Conservation (phyloP, 805 yeast genomes). For the Yueomyces sp. region DNA sequence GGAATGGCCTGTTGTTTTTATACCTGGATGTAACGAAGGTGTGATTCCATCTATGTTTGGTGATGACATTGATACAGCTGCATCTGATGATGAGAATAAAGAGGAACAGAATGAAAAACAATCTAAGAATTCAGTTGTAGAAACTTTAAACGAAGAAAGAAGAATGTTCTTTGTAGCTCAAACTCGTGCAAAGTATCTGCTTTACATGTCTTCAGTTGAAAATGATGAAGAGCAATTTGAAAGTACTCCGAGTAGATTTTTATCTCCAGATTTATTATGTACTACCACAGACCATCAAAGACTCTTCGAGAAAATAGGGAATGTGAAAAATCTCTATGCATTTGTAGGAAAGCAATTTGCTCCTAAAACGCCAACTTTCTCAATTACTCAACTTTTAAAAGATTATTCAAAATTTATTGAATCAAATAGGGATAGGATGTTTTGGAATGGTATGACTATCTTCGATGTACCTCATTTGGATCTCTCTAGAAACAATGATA, state of each 20-base stretch:
- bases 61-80: slow-evolving; percentile 12
- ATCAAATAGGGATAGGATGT: slow-evolving; percentile 15
- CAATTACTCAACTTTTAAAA: slow-evolving; percentile 11
- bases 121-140: slow-evolving; percentile 4
- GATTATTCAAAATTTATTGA: slow-evolving; percentile 19
- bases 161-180: slow-evolving; percentile 79
- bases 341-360: slow-evolving; percentile 7
- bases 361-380: slow-evolving; percentile 5
- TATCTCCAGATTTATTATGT: slow-evolving; percentile 14
- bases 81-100: slow-evolving; percentile 5
- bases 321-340: slow-evolving; percentile 12
- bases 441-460: slow-evolving; percentile 18
- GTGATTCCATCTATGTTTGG: slow-evolving; percentile 44
- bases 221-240: slow-evolving; percentile 10
- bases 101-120: slow-evolving; percentile 3
- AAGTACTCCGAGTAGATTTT: slow-evolving; percentile 20
- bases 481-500: slow-evolving; percentile 7
- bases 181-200: slow-evolving; percentile 60
- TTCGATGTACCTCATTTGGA: slow-evolving; percentile 10
- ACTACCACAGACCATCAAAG: slow-evolving; percentile 19
- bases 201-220: slow-evolving; percentile 29
- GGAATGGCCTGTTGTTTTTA: slow-evolving; percentile 89
- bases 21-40: slow-evolving; percentile 59
- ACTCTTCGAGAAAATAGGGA: slow-evolving; percentile 10
- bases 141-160: slow-evolving; percentile 55